Base-by-base conservation (phyloP, 1,284 basidiomycete species). In the Ustilago tritici region DNA sequence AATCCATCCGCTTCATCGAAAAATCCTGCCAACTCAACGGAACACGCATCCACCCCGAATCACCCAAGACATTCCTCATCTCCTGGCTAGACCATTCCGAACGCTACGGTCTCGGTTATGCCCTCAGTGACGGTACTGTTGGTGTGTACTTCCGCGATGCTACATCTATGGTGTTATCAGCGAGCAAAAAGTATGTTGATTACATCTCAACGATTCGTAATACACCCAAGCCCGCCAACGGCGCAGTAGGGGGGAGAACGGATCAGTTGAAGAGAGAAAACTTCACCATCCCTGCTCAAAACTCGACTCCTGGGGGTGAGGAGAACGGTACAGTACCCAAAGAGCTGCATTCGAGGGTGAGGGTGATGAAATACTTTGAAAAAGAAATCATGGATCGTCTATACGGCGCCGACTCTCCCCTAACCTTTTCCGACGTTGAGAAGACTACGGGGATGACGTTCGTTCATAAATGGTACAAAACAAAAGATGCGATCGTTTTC, bases 21-120 rank as follows among this genome's bases (percentile, higher is more conserved):
- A 66, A 65, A 4, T 12, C 50, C 43, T 83, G 68, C 65, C 79
- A 82, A 50, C 70, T 58, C 88, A 89, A 70, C 62, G 79, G 71
- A 89, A 90, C 59, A 84, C 84, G 5, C 82, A 87, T 76, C 11
- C 53, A 61, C 43, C 87, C 92, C 4, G 89, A 90, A 0, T 89
- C 91, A 14, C 93, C 95, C 46, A 90, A 89, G 61, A 92, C 96
- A 15, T 99, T 98, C 87, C 94, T 99, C 78, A 93, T 93, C 2
- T 94, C 93, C 10, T 99, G 96, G 96, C 92, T 98, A 54, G 96
- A 99, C 87, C 98, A 98, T 86, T 95, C 93, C 86, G 94, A 95
- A 87, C 97, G 97, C 88, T 99, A 98, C 87, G 97, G 96, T 11
- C 95, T 98, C 91, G 97, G 95, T 1, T 98, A 98, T 86, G 94